Evolutionary conservation across 768 basidiomycete species (phyloP).

Genomic region (Chalciporus sphaerocephalus): DNA sequence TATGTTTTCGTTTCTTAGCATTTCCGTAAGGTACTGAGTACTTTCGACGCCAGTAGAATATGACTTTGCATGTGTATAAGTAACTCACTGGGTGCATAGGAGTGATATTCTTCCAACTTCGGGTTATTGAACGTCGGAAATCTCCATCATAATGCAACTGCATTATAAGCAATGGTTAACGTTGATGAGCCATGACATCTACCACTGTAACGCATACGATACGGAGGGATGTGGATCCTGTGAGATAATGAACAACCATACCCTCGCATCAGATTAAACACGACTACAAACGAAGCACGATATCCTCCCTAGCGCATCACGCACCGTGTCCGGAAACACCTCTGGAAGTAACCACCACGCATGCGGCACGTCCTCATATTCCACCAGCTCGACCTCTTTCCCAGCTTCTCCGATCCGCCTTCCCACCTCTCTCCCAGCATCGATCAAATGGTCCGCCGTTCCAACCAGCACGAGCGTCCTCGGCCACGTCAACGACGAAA

Average conservation of each 20-base stretch:
- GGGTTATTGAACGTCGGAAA: no score
- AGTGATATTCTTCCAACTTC: neutral
- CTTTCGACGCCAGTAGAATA: neutral
- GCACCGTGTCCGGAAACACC: slow-evolving; percentile 13
- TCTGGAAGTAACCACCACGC: slow-evolving; percentile 18
- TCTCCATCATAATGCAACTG: no score
- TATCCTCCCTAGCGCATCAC: no score
- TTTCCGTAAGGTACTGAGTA: neutral
- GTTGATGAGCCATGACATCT: no score
- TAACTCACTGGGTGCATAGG: neutral
- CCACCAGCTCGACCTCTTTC: slow-evolving; percentile 19
- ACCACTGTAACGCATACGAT: no score
- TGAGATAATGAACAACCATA: no score
- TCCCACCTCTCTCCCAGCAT: slow-evolving; percentile 9
- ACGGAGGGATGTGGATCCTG: no score
- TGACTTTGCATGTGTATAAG: neutral
- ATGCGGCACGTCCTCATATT: slow-evolving; percentile 23
- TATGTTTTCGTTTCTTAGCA: neutral
- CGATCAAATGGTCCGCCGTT: slow-evolving; percentile 11
- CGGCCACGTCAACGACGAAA: slow-evolving; percentile 16
- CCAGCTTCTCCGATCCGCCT: neutral
- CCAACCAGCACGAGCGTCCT: slow-evolving; percentile 22
- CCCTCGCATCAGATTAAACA: no score
- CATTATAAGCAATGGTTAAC: no score
- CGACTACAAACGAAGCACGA: no score